Base-by-base conservation (phyloP, 2,329 filamentous ascomycete genomes). In the Fusarium sp. region DNA sequence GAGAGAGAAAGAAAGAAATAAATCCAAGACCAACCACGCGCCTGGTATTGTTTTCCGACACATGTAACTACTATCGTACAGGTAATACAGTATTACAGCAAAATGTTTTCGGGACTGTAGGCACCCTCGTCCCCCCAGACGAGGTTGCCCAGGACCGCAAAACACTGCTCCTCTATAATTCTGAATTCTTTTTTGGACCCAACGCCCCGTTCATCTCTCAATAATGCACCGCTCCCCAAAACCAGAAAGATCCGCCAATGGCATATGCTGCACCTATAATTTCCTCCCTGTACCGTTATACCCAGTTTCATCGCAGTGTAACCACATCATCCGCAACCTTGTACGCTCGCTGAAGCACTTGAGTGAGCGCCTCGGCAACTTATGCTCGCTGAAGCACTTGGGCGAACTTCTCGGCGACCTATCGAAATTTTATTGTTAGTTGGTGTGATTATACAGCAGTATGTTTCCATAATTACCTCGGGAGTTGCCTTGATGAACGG, bases 401-500 rank as follows among this genome's bases (percentile, higher is more conserved):
- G 25, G 69, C 72, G 53, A 77, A 77, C 55, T 73, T 69, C 41
- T 77, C 75, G 21, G 74, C 74, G 65, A 76, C 72, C 75, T 77
- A 48, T 7, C 9, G n/a, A 9, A 10, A 31, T 19, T 14, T 19
- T 14, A 8, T 23, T 25, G 46, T 67, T 62, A 70, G 52, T 36
- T 38, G n/a, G 17, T n/a, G 13, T n/a, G 6, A 35, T 15, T 11
- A 19, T 9, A 13, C 9, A 29, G 23, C 10, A 4, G 19, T 8
- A n/a, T 5, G 10, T 4, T 9, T 1, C 4, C 14, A 23, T 31
- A 41, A 79, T 75, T 81, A 96, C 93, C 82, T 97, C 93, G 65
- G 93, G 93, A 67, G 89, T 87, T 65, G 89, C 85, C 80, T 97
- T 96, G 77, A 98, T 91, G 70, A 96, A 97, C 23, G 92, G 91